Base-by-base conservation (phyloP, 495 filamentous ascomycete genomes). In the Staphylotrichum tortipilum region DNA sequence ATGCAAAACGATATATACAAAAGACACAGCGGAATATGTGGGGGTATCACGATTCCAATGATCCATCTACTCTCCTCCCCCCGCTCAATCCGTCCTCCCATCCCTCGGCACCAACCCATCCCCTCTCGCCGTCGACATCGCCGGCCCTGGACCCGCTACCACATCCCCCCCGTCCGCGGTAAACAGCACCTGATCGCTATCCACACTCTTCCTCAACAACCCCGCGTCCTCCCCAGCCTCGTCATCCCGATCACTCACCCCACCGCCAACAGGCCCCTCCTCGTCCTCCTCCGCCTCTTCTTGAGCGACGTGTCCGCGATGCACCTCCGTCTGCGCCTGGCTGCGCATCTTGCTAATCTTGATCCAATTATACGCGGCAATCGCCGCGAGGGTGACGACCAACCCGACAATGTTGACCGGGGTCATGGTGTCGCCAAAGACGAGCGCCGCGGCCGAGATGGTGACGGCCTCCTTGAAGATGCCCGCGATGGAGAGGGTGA, bases 391-490 rank as follows among this genome's bases (percentile, higher is more conserved):
- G 0, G 94, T 99, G 26, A 96, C 79, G n/a, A 89, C 61, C 10
- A 99, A 67, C 4, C 94, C 94, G 4, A 82, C 79, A 0, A 96
- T 66, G 59, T 99, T 99, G 70, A 99, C 80, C 2, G 83, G 75
- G 0, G 92, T 97, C 52, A 99, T 78, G 44, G 77, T 78, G 60
- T 99, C 94, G 56, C 89, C 80, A 70, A 96, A 99, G 6, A 94
- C 81, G 12, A 94, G 65, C 17, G 86, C 86, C 0, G 92, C 94
- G 2, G 88, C 88, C 33, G 81, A 81, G 61, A 99, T 97, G 6
- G 94, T 99, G 44, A 99, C 83, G 10, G 95, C 94, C 69, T 99
- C 94, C 68, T 99, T 99, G 75, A 99, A 97, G 44, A 97, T 99
- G 40, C 94, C 94, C 54, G 89, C 94, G 47, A 99, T 96, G 43